Percentiles rank a stretch among this genome's conserved stretches.
phyloP scores from a whole-genome alignment of 2,329 filamentous ascomycete genomes.

The Falciphora oryzae region DNA sequence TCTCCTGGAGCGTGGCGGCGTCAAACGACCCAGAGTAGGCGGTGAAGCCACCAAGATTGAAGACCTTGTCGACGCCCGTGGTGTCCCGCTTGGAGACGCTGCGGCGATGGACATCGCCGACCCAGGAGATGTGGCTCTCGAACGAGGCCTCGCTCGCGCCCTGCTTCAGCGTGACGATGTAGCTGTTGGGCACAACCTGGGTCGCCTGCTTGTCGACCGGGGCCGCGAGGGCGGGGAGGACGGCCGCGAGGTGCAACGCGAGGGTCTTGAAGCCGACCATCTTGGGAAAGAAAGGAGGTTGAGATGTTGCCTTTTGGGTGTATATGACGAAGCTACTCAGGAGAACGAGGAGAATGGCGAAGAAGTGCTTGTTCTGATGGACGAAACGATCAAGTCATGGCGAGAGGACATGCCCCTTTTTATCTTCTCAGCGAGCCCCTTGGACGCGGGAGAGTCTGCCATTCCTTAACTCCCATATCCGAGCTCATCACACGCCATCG shows the following conservation, averaged over 20 bases:
- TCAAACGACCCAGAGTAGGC: conserved; percentile 40
- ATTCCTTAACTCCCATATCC: neutral
- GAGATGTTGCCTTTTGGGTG: neutral
- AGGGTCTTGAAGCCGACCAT: conserved; percentile 6
- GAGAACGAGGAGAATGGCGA: neutral
- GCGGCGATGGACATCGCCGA: conserved; percentile 25
- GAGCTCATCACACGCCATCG: neutral
- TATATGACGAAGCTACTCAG: neutral
- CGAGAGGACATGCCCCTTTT: neutral
- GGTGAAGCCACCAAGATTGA: conserved; percentile 28
- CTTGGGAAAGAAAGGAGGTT: neutral
- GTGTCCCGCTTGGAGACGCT: conserved; percentile 23
- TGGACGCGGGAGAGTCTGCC: neutral
- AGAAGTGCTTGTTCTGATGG: neutral
- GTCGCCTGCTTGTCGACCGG: neutral
- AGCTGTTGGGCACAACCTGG: conserved; percentile 30
- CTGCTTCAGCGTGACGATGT: conserved; percentile 40
- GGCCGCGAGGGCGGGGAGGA: neutral
- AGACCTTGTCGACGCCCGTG: conserved; percentile 26
- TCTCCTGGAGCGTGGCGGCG: conserved; percentile 31
- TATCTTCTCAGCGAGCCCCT: neutral
- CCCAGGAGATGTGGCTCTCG: conserved; percentile 29
- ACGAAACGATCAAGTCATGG: neutral
- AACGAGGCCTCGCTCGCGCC: conserved; percentile 25
- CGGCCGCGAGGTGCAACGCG: conserved; percentile 4